Evolutionary conservation across 2,329 filamentous ascomycete genomes (phyloP).

Genomic region (Didymella arachidicola): DNA sequence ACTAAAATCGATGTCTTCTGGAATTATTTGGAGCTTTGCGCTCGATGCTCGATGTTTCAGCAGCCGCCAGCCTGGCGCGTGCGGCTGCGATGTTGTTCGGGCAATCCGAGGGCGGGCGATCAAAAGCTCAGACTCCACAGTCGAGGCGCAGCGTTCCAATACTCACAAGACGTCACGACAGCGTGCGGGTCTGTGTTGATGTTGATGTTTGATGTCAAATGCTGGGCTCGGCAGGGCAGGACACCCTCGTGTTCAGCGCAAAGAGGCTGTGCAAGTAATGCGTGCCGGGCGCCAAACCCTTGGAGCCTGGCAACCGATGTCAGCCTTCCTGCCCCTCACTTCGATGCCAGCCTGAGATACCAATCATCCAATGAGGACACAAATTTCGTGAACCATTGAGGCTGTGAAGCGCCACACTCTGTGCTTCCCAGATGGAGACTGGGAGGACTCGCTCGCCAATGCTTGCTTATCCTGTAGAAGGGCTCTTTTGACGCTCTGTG

Average conservation of each 20-base stretch:
- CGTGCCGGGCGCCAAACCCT: conserved; percentile 18
- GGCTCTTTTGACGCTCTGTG: not conserved
- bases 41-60: conserved; percentile 21
- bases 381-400: conserved; percentile 23
- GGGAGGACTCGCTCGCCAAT: not conserved
- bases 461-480: conserved; percentile 3
- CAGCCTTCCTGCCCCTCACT: conserved; percentile 32
- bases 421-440: conserved; percentile 1
- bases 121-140: conserved; percentile 30
- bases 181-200: conserved; percentile 30
- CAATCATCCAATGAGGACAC: conserved; percentile 21
- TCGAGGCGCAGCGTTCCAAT: conserved; percentile 35
- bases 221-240: conserved; percentile 1
- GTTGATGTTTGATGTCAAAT: conserved; percentile 30
- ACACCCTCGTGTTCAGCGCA: not conserved
- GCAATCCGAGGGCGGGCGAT: conserved; percentile 18
- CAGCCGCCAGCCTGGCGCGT: conserved; percentile 36
- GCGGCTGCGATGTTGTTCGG: conserved; percentile 27
- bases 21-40: not conserved
- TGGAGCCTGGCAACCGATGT: conserved; percentile 33
- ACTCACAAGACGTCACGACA: conserved; percentile 26
- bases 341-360: conserved; percentile 27
- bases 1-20: conserved; percentile 17
- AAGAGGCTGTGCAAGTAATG: conserved; percentile 29
- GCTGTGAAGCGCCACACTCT: conserved; percentile 30